Conservation (phyloP, 176 grass and related monocot genomes). For the Avena insularis region DNA sequence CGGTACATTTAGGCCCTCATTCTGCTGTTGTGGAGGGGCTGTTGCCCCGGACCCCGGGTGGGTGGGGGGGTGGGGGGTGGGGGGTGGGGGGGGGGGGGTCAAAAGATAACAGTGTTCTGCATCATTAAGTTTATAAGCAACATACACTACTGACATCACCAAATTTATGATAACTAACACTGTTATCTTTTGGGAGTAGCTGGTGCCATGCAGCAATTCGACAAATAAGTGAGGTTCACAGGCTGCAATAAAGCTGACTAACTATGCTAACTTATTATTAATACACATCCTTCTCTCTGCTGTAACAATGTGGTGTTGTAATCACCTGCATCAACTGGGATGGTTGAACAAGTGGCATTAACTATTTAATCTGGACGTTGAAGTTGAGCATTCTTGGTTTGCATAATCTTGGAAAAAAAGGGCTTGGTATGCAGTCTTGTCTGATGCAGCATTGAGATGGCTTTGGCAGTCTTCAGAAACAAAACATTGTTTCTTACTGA, state of each 20-base stretch:
- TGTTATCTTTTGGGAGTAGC: conserved; percentile 1
- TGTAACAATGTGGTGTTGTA: conserved; percentile 6
- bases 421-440: background rate
- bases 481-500: background rate
- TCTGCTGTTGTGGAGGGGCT: background rate
- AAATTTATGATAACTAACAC: too few relatives aligned
- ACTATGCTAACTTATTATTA: too few relatives aligned
- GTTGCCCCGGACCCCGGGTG: too few relatives aligned
- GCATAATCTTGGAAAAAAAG: conserved; percentile 24
- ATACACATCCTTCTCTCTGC: conserved; percentile 5
- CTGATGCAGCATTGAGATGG: conserved; percentile 21
- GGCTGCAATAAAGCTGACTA: too few relatives aligned
- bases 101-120: background rate
- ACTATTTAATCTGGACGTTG: conserved; percentile 1
- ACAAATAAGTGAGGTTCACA: background rate
- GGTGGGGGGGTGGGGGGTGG: background rate
- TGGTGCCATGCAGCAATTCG: background rate
- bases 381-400: conserved; percentile 27
- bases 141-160: background rate
- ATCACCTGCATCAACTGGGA: background rate
- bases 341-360: conserved; percentile 1
- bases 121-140: conserved; percentile 9
- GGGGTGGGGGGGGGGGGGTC: background rate
- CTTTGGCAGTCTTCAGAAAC: conserved; percentile 26
- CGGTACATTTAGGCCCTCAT: background rate